Percentiles rank a stretch among this genome's conserved stretches.
phyloP scores from a whole-genome alignment of 495 filamentous ascomycete genomes.

The Xylaria castorea region DNA sequence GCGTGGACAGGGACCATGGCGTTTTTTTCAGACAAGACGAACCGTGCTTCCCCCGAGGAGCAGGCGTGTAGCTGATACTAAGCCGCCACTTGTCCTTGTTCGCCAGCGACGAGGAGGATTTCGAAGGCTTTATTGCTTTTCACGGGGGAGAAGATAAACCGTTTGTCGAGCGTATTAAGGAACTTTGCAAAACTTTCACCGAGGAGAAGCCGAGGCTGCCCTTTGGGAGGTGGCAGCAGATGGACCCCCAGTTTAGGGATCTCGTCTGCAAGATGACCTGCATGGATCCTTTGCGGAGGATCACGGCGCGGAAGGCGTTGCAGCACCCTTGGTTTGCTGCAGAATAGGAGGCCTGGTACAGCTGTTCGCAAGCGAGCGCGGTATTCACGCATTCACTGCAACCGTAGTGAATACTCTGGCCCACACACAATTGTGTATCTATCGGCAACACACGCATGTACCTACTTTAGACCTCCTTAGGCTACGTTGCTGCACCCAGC shows the following conservation, averaged over 20 bases:
- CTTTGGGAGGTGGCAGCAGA: conserved; percentile 22
- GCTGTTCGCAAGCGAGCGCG: not conserved
- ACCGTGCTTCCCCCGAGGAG: conserved; percentile 20
- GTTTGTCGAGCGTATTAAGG: conserved; percentile 22
- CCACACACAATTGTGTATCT: too few relatives aligned
- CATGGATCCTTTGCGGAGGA: conserved; percentile 31
- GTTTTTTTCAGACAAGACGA: conserved; percentile 19
- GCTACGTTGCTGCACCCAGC: too few relatives aligned
- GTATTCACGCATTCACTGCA: too few relatives aligned
- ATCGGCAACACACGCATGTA: too few relatives aligned
- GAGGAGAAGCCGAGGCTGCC: conserved; percentile 22
- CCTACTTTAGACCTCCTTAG: too few relatives aligned
- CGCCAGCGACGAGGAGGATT: conserved; percentile 19
- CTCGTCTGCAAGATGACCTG: too few relatives aligned
- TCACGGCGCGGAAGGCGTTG: conserved; percentile 31
- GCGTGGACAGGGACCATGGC: conserved; percentile 18
- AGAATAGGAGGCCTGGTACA: conserved; percentile 4
- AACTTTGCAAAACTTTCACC: conserved; percentile 21
- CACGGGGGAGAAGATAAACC: conserved; percentile 29
- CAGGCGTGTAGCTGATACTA: conserved; percentile 17
- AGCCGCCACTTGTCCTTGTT: conserved; percentile 22
- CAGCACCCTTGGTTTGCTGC: conserved; percentile 31
- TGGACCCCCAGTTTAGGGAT: conserved; percentile 28
- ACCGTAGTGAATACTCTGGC: too few relatives aligned
- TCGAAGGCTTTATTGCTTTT: conserved; percentile 25